Base-by-base conservation (phyloP, 2,329 filamentous ascomycete species). In the Neonectria coccinea region DNA sequence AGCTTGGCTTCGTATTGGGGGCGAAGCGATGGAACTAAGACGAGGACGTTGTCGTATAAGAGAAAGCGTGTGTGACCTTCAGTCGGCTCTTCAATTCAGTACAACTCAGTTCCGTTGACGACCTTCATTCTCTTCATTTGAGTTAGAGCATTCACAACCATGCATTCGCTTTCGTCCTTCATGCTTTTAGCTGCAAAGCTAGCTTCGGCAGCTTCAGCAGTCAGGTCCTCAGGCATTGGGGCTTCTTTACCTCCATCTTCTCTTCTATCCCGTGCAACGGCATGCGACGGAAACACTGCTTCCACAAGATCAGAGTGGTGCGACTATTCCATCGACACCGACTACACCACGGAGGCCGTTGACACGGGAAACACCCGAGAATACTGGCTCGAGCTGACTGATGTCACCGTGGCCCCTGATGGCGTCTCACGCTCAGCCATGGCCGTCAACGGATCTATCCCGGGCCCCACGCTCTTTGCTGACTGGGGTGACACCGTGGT, bases 381-480 rank as follows among this genome's bases (percentile, higher is more conserved):
- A 61, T 85, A 83, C 73, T 83, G 79, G 76, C 73, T 85, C 8
- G 78, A 80, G 11, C 56, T 84, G 16, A 75, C 75, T 1, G 79
- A 84, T 27, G 75, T 76, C 31, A 81, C 76, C 5, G 75, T 78
- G 27, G 70, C 79, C 5, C 83, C 83, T 0, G 85, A 88, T 74
- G 85, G 86, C 4, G 73, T 82, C 14, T 70, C 75, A 5, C 76
- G 81, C 2, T 59, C 73, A 1, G 77, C 75, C 27, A 78, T 81
- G 72, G 80, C 87, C 12, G 73, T 89, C 72, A 90, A 90, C 67
- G 84, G 84, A 5, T 79, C 83, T 51, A 84, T 88, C 64, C 89
- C 89, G 0, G 89, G 89, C 0, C 89, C 89, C 0, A 82, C 82
- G 0, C 82, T 91, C 42, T 78, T 82, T 48, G 86, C 84, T 5